Percentiles rank a stretch among this genome's conserved stretches.
Evolutionary conservation across 1,284 basidiomycete genomes (phyloP).

Genomic region (Sporisorium iseilematis-ciliati): DNA sequence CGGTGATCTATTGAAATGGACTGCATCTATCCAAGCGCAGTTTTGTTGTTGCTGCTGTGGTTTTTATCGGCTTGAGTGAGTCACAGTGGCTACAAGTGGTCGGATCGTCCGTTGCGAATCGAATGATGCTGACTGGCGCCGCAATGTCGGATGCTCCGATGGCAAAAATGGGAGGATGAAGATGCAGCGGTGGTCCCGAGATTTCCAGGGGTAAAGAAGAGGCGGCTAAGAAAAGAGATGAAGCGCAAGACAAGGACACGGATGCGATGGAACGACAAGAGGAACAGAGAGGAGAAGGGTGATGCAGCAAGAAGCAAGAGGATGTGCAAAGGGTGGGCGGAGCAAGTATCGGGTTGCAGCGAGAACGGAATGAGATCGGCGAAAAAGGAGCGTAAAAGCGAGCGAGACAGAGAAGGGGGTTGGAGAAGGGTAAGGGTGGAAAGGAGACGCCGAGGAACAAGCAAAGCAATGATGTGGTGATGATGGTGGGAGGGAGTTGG

Average conservation of each 20-base stretch:
- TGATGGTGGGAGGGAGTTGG: neutral
- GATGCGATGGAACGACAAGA: neutral
- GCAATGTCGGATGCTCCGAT: conserved; percentile 1
- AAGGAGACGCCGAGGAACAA: too few species aligned
- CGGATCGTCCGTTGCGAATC: conserved; percentile 1
- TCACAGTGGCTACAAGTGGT: neutral
- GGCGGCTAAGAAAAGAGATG: neutral
- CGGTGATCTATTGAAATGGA: conserved; percentile 2
- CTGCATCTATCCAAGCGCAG: conserved; percentile 3
- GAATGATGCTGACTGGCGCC: neutral
- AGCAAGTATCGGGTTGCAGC: neutral
- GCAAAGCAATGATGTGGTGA: neutral
- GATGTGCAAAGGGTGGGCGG: neutral
- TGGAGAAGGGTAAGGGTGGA: neutral
- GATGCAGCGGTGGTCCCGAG: conserved; percentile 3
- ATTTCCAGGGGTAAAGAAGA: neutral
- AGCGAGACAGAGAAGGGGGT: neutral
- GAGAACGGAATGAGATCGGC: neutral
- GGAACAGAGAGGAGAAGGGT: conserved; percentile 4
- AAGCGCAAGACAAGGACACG: neutral
- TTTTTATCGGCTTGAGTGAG: neutral
- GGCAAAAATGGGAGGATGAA: neutral
- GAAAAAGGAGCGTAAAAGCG: neutral
- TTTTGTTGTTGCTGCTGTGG: too few species aligned
- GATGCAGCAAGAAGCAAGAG: conserved; percentile 3